Percentiles rank a stretch among this genome's conserved stretches.
Evolutionary conservation across 148 eudicot genomes (phyloP).

Genomic region (Camellia granthamiana): DNA sequence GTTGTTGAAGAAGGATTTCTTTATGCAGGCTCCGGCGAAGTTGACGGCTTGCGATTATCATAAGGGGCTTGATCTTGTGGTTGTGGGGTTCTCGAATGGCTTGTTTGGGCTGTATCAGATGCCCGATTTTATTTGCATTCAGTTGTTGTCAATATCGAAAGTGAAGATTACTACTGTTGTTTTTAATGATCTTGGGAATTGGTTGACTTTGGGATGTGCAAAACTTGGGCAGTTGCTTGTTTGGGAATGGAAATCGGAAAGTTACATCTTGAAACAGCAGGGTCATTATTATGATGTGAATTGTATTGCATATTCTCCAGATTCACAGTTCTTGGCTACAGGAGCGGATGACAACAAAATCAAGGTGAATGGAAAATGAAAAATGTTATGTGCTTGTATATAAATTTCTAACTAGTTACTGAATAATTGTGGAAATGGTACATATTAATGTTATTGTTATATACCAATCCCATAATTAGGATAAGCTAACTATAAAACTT

Average conservation of each 20-base stretch:
- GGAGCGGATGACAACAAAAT: constrained; percentile 99
- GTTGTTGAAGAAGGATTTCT: constrained; percentile 77
- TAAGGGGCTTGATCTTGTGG: constrained; percentile 67
- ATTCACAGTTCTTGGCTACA: constrained; percentile 95
- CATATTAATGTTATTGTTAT: background rate
- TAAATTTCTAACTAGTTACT: background rate
- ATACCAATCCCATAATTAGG: background rate
- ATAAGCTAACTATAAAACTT: background rate
- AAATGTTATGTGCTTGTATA: background rate
- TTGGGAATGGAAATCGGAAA: constrained; percentile 99
- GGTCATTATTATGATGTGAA: constrained; percentile 98
- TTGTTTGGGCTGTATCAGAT: constrained; percentile 91
- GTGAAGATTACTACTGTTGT: constrained; percentile 82
- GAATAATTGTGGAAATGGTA: background rate
- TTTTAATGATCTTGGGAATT: constrained; percentile 86
- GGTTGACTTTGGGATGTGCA: constrained; percentile 95
- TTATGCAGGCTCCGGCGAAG: constrained; percentile 87
- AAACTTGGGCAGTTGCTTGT: constrained; percentile 96
- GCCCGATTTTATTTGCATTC: constrained; percentile 89
- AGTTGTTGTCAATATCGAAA: constrained; percentile 79
- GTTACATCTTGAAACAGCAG: constrained; percentile 93
- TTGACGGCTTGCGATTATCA: constrained; percentile 79
- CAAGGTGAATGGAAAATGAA: constrained; percentile 48
- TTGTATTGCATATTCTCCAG: constrained; percentile 88
- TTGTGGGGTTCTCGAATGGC: constrained; percentile 88